These are phyloP conservation scores for Amauroascus niger DNA, from an alignment of 2,329 filamentous ascomycete species.

Conservation along the genomic window DNA sequence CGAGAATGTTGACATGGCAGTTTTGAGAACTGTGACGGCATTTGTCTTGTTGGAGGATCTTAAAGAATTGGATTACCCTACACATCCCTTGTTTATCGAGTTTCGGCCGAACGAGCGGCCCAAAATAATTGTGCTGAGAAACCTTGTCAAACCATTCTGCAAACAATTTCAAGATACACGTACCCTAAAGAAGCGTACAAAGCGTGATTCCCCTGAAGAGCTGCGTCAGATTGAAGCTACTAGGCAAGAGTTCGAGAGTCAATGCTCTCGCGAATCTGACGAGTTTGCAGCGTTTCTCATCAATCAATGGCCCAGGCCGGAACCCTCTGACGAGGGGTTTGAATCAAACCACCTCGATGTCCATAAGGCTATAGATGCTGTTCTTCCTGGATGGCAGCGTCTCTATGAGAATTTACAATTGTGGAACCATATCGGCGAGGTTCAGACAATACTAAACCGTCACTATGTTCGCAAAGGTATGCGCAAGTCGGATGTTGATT, in stretches of 20 bases:
- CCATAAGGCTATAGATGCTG: slow-evolving; percentile 29
- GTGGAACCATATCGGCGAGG: slow-evolving; percentile 34
- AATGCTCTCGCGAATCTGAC: background rate
- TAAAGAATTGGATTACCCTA: background rate
- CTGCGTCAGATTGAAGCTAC: background rate
- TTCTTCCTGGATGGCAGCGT: slow-evolving; percentile 42
- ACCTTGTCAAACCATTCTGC: background rate
- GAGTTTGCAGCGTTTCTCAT: background rate
- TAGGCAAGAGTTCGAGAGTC: background rate
- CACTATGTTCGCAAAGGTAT: slow-evolving; percentile 11
- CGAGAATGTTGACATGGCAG: background rate
- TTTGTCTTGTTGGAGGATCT: slow-evolving; percentile 6
- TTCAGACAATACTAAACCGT: slow-evolving; percentile 36
- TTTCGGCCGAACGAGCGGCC: background rate
- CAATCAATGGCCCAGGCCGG: background rate
- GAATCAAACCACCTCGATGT: background rate
- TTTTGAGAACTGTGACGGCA: background rate
- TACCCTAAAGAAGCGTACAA: background rate
- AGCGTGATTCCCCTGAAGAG: background rate
- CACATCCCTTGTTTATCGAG: background rate
- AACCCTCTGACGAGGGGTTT: background rate
- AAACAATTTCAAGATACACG: background rate
- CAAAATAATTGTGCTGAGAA: background rate
- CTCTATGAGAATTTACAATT: slow-evolving; percentile 42
- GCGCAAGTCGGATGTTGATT: background rate